phyloP scores from a whole-genome alignment of 164 flowering plant species.

The Berberis thunbergii region DNA sequence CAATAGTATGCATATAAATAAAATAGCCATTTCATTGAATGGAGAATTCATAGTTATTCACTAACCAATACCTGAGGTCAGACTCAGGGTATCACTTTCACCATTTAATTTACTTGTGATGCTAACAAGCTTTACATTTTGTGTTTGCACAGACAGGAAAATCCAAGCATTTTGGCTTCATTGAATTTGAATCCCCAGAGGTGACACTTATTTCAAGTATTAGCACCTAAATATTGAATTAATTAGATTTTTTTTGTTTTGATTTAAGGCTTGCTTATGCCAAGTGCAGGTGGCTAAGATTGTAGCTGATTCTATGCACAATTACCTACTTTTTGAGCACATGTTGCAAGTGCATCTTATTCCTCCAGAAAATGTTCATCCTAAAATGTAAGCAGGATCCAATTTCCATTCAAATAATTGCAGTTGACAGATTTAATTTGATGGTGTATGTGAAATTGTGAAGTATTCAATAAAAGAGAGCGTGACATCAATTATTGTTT shows the following conservation, averaged over 20 bases:
- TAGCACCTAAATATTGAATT: not conserved
- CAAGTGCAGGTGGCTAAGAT: slow-evolving; percentile 73
- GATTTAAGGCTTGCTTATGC: not conserved
- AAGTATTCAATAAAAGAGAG: too few species aligned
- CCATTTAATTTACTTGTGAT: too few species aligned
- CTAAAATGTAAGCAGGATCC: slow-evolving; percentile 57
- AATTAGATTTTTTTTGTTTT: not conserved
- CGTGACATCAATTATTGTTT: too few species aligned
- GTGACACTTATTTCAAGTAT: slow-evolving; percentile 20
- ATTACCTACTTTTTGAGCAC: slow-evolving; percentile 73
- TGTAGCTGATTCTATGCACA: slow-evolving; percentile 81
- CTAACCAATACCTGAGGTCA: too few species aligned
- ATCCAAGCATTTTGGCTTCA: slow-evolving; percentile 89
- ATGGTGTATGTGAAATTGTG: not conserved
- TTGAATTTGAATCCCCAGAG: slow-evolving; percentile 77
- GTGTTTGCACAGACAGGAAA: slow-evolving; percentile 66
- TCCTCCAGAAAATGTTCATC: slow-evolving; percentile 76
- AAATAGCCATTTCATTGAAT: too few species aligned
- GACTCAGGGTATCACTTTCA: too few species aligned
- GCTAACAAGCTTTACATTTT: not conserved
- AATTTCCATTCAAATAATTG: not conserved
- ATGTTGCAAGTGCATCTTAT: slow-evolving; percentile 70
- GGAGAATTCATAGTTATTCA: too few species aligned
- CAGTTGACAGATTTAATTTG: not conserved
- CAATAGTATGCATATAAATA: too few species aligned